These are phyloP conservation scores for Pharus latifolius DNA, from an alignment of 176 grass and related monocot genomes.

Conservation along the genomic window DNA sequence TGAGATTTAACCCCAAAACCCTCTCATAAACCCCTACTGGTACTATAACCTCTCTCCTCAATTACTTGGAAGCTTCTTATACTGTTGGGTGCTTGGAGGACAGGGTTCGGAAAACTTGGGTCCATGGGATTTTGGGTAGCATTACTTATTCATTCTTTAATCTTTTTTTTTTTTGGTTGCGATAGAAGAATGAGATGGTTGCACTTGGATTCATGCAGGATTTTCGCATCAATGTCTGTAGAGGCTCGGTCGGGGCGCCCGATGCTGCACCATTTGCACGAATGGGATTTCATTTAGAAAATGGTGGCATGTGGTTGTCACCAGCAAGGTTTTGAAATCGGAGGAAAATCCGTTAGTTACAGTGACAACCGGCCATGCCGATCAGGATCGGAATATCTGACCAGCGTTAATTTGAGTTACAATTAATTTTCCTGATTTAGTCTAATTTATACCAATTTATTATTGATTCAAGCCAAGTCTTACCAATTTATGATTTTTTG, in stretches of 20 bases:
- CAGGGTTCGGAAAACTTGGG: slow-evolving; percentile 70
- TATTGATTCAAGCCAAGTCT: no score
- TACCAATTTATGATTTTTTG: no score
- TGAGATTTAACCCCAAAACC: slow-evolving; percentile 44
- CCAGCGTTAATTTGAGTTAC: no score
- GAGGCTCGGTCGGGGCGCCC: slow-evolving; percentile 18
- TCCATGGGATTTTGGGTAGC: slow-evolving; percentile 45
- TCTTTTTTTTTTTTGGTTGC: slow-evolving; percentile 22
- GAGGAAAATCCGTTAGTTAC: no score
- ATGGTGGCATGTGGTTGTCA: slow-evolving; percentile 18
- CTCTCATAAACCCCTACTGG: slow-evolving; percentile 22
- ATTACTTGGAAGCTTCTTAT: slow-evolving; percentile 54
- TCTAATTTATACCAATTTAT: no score
- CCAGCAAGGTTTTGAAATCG: not conserved
- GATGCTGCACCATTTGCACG: slow-evolving; percentile 24
- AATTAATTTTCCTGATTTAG: no score
- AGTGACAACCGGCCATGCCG: no score
- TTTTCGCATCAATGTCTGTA: slow-evolving; percentile 91
- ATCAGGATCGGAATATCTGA: no score
- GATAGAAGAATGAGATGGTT: slow-evolving; percentile 38
- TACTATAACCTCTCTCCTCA: slow-evolving; percentile 10
- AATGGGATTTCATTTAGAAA: slow-evolving; percentile 8
- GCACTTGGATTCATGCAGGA: slow-evolving; percentile 61
- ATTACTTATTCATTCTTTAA: not conserved
- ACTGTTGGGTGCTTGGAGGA: slow-evolving; percentile 64